These are phyloP conservation scores for Lecanoromycetidae sp. DNA, from an alignment of 2,329 filamentous ascomycete genomes.

Conservation along the genomic window DNA sequence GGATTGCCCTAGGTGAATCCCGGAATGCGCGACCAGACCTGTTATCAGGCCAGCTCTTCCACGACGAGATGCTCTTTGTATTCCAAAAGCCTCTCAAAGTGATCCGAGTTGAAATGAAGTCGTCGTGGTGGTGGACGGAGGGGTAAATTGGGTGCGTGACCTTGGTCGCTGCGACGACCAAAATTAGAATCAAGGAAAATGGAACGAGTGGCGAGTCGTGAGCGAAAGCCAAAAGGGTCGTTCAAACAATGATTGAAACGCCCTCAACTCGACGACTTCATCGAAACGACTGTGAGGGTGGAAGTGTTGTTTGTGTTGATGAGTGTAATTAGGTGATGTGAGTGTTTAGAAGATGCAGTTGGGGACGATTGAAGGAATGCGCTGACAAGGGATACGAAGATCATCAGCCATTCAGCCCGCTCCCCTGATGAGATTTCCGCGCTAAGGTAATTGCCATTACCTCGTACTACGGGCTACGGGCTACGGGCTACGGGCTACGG, in stretches of 20 bases:
- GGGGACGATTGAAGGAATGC: too few relatives aligned
- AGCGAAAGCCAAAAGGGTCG: not conserved
- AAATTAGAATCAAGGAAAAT: constrained; percentile 12
- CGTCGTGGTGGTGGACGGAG: not conserved
- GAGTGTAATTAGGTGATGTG: not conserved
- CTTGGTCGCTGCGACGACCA: constrained; percentile 8
- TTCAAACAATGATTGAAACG: not conserved
- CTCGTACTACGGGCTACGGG: too few relatives aligned
- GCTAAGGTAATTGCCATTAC: too few relatives aligned
- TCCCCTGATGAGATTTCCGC: too few relatives aligned
- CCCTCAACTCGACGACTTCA: constrained; percentile 6
- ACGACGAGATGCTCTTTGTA: not conserved
- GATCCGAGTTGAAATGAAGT: not conserved
- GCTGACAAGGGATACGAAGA: too few relatives aligned
- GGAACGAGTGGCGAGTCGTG: constrained; percentile 14
- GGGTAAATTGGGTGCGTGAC: not conserved
- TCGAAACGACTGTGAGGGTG: constrained; percentile 6
- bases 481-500: too few relatives aligned
- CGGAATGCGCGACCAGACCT: not conserved
- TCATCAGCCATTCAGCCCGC: too few relatives aligned
- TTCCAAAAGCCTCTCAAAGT: not conserved
- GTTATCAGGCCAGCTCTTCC: not conserved
- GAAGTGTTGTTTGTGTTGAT: not conserved
- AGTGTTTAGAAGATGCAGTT: not conserved
- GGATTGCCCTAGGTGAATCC: not conserved